Evolutionary conservation across 768 basidiomycete species (phyloP).

Genomic region (Calocybe indica): DNA sequence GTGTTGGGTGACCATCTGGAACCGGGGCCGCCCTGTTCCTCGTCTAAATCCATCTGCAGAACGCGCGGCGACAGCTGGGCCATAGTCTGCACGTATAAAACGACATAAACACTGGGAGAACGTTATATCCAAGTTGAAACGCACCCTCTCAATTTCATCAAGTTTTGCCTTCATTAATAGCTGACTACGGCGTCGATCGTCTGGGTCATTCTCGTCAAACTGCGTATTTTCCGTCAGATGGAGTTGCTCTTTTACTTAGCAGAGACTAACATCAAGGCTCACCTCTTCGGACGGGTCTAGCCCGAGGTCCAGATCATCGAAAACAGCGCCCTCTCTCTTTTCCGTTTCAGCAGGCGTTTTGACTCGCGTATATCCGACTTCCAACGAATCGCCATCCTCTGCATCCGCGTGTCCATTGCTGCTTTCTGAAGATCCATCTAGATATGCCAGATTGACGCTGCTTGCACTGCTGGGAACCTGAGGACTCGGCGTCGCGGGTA

Average conservation of each 20-base stretch:
- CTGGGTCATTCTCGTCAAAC: slow-evolving; percentile 67
- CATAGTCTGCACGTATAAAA: slow-evolving; percentile 38
- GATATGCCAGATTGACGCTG: slow-evolving; percentile 41
- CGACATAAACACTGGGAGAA: background rate
- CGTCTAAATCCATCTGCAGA: slow-evolving; percentile 33
- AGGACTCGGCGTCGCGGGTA: slow-evolving; percentile 31
- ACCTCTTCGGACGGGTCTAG: slow-evolving; percentile 42
- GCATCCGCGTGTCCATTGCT: slow-evolving; percentile 8
- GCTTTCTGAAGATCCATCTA: slow-evolving; percentile 22
- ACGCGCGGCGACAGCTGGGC: slow-evolving; percentile 62
- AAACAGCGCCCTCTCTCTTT: slow-evolving; percentile 44
- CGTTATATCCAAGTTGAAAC: slow-evolving; percentile 1
- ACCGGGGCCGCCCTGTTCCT: slow-evolving; percentile 13
- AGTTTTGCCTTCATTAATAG: slow-evolving; percentile 67
- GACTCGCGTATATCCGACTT: slow-evolving; percentile 25
- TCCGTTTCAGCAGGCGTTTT: slow-evolving; percentile 32
- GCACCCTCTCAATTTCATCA: slow-evolving; percentile 73
- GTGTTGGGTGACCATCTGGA: slow-evolving; percentile 26
- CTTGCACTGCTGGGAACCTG: slow-evolving; percentile 23
- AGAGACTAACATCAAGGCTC: slow-evolving; percentile 13
- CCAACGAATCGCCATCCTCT: slow-evolving; percentile 36
- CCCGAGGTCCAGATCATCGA: slow-evolving; percentile 46
- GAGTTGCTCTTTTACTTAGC: background rate
- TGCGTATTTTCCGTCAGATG: slow-evolving; percentile 16
- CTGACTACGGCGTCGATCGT: slow-evolving; percentile 73